These are phyloP conservation scores for Penicillium sp. DNA, from an alignment of 2,329 filamentous ascomycete genomes.

Conservation along the genomic window DNA sequence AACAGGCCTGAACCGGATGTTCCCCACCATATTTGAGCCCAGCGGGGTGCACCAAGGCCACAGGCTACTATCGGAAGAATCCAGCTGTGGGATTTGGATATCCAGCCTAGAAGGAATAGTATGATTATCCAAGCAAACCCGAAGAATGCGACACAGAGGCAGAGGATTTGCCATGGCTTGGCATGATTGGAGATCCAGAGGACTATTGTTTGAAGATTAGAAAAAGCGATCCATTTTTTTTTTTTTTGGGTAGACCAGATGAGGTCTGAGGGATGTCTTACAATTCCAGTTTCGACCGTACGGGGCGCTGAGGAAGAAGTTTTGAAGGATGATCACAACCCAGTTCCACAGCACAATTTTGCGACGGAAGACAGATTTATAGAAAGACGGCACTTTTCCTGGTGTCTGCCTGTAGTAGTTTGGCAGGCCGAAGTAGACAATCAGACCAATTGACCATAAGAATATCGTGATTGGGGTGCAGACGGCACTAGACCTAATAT, in stretches of 20 bases:
- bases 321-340: slow-evolving; percentile 65
- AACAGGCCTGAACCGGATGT: slow-evolving; percentile 64
- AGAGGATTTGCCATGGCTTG: slow-evolving; percentile 59
- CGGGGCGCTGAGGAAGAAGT: slow-evolving; percentile 68
- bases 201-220: slow-evolving; percentile 34
- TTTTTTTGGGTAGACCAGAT: background rate
- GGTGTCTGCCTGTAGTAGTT: slow-evolving; percentile 69
- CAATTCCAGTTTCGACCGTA: slow-evolving; percentile 71
- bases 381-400: slow-evolving; percentile 68
- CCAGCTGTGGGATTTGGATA: slow-evolving; percentile 68
- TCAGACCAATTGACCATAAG: slow-evolving; percentile 60
- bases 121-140: slow-evolving; percentile 60
- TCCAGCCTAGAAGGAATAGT: slow-evolving; percentile 54
- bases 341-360: slow-evolving; percentile 72
- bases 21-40: slow-evolving; percentile 71
- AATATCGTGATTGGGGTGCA: slow-evolving; percentile 62
- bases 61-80: slow-evolving; percentile 70
- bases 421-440: slow-evolving; percentile 66
- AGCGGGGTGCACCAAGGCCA: slow-evolving; percentile 66
- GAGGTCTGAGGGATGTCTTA: slow-evolving; percentile 32
- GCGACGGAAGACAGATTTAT: slow-evolving; percentile 63
- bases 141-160: slow-evolving; percentile 55
- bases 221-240: background rate
- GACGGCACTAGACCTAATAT: slow-evolving; percentile 49
- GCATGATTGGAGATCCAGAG: slow-evolving; percentile 64